Evolutionary conservation across 148 eudicot genomes (phyloP).

Genomic region (Nyssa sinensis): DNA sequence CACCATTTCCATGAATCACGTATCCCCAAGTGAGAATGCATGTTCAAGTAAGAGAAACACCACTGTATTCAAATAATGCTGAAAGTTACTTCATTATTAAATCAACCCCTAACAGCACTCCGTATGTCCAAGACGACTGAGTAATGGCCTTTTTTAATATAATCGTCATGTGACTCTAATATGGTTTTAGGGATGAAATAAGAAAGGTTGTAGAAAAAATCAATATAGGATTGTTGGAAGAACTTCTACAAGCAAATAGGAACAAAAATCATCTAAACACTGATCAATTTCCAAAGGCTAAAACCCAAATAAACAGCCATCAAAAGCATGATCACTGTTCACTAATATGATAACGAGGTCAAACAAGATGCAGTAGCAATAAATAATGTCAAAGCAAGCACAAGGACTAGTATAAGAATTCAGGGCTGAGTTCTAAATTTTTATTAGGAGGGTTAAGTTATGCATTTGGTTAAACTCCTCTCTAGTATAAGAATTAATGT

Average conservation of each 20-base stretch:
- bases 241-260: background rate
- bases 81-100: background rate
- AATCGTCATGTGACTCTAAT: background rate
- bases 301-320: background rate
- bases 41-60: background rate
- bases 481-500: no score
- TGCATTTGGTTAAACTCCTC: no score
- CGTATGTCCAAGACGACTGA: background rate
- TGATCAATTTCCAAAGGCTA: background rate
- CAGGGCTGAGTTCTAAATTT: background rate
- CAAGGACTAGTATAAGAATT: background rate
- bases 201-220: background rate
- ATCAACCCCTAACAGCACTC: background rate
- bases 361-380: background rate
- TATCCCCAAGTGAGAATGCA: background rate
- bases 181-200: background rate
- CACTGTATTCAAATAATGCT: background rate
- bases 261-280: background rate
- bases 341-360: background rate
- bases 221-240: background rate
- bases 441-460: no score
- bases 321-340: background rate
- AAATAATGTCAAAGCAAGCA: conserved; percentile 6
- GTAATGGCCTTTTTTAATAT: background rate
- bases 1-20: no score